Percentiles rank a stretch among this genome's conserved stretches.
phyloP scores from a whole-genome alignment of 441 rosid species.

The Mallotus japonicus region DNA sequence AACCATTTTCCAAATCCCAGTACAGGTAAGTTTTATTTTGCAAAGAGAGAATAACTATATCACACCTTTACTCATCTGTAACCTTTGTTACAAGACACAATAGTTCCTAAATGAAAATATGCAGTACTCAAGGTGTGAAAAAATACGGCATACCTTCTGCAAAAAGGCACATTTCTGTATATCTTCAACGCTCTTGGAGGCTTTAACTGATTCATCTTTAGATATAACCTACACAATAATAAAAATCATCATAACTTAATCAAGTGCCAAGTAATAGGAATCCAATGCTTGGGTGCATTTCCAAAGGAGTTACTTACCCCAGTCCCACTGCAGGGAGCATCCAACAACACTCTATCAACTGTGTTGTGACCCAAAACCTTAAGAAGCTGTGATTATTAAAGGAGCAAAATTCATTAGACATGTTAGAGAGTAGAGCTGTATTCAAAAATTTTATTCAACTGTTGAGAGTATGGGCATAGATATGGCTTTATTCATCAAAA shows the following conservation, averaged over 20 bases:
- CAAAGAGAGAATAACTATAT: neutral
- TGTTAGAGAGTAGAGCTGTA: neutral
- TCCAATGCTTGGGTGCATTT: neutral
- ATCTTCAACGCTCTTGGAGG: slow-evolving; percentile 76
- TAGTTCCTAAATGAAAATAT: neutral
- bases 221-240: slow-evolving; percentile 67
- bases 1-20: neutral
- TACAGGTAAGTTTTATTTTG: neutral
- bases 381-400: slow-evolving; percentile 54
- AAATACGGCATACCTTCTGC: slow-evolving; percentile 66
- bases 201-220: slow-evolving; percentile 91
- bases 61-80: neutral
- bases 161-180: slow-evolving; percentile 70
- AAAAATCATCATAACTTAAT: slow-evolving; percentile 17
- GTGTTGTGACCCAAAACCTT: slow-evolving; percentile 74
- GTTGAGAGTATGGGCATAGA: neutral
- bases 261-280: slow-evolving; percentile 15
- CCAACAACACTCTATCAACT: slow-evolving; percentile 89
- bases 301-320: slow-evolving; percentile 49
- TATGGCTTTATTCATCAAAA: neutral
- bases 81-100: neutral
- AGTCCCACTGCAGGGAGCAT: slow-evolving; percentile 98
- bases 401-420: neutral
- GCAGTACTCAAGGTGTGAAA: neutral
- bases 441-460: neutral